These are phyloP conservation scores for Trifolium repens DNA, from an alignment of 306 rosid genomes.

Conservation along the genomic window DNA sequence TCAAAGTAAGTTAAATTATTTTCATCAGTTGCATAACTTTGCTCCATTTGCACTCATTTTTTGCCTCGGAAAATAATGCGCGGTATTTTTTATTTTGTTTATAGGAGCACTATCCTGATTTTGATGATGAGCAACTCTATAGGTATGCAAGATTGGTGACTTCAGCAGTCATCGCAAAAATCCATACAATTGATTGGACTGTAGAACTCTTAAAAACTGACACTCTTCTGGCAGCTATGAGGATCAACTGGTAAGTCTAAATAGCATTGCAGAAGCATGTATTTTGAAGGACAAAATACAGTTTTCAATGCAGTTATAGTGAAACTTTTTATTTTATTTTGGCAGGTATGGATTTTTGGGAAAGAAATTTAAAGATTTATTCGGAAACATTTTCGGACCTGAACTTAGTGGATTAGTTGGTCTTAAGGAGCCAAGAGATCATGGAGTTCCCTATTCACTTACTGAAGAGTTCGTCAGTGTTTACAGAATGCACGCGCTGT, in stretches of 20 bases:
- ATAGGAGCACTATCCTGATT: conserved; percentile 56
- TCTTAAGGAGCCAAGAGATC: conserved; percentile 63
- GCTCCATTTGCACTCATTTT: conserved; percentile 1
- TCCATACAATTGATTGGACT: conserved; percentile 92
- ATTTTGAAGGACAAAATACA: conserved; percentile 6
- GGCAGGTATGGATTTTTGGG: conserved; percentile 80
- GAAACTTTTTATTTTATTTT: conserved; percentile 12
- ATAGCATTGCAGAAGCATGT: conserved; percentile 2
- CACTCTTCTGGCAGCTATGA: conserved; percentile 70
- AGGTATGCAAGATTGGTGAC: conserved; percentile 76
- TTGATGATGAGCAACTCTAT: conserved; percentile 73
- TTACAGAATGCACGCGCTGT: conserved; percentile 77
- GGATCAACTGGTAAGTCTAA: conserved; percentile 67
- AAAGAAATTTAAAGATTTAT: conserved; percentile 69
- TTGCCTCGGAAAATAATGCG: conserved; percentile 12
- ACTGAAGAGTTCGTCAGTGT: conserved; percentile 81
- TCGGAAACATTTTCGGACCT: conserved; percentile 69
- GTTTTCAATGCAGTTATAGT: background rate
- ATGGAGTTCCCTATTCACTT: conserved; percentile 79
- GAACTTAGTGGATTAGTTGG: conserved; percentile 76
- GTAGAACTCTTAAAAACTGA: conserved; percentile 74
- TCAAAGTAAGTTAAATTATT: conserved; percentile 51
- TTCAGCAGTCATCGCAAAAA: conserved; percentile 79
- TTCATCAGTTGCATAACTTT: background rate
- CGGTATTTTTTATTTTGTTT: conserved; percentile 20